These are phyloP conservation scores for Myriosclerotinia scirpicola DNA, from an alignment of 2,329 filamentous ascomycete genomes.

Conservation along the genomic window DNA sequence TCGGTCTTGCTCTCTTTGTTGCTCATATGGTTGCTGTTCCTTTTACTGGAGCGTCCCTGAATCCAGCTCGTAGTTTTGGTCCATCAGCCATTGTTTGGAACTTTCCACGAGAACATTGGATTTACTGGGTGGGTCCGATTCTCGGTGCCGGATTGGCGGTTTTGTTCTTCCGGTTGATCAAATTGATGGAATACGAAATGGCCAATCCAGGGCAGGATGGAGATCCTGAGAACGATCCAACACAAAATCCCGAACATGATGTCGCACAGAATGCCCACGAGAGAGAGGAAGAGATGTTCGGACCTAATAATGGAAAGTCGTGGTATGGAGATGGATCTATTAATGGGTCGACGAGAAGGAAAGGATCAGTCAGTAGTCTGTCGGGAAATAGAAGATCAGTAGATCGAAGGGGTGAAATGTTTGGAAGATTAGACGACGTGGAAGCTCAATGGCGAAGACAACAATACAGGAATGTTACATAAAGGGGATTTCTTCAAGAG, in stretches of 20 bases:
- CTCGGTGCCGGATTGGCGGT: slow-evolving; percentile 51
- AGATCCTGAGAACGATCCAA: slow-evolving; percentile 46
- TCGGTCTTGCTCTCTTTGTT: slow-evolving; percentile 44
- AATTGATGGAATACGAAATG: slow-evolving; percentile 53
- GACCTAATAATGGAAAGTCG: not conserved
- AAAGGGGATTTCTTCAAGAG: not conserved
- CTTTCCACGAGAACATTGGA: slow-evolving; percentile 51
- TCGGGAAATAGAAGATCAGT: not conserved
- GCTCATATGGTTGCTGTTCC: slow-evolving; percentile 45
- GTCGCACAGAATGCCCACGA: slow-evolving; percentile 31
- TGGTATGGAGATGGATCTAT: slow-evolving; percentile 1
- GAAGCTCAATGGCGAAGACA: slow-evolving; percentile 14
- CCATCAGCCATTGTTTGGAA: slow-evolving; percentile 47
- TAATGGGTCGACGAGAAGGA: not conserved
- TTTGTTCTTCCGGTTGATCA: slow-evolving; percentile 52
- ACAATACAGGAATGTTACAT: not conserved
- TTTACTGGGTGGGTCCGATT: slow-evolving; percentile 52
- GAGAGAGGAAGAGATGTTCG: slow-evolving; percentile 11
- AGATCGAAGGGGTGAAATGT: slow-evolving; percentile 3
- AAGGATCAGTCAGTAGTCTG: slow-evolving; percentile 4
- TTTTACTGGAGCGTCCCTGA: slow-evolving; percentile 50
- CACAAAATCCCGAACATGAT: slow-evolving; percentile 45
- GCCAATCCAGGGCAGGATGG: slow-evolving; percentile 49
- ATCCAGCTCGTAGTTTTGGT: slow-evolving; percentile 51
- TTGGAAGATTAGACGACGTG: slow-evolving; percentile 6